phyloP scores from a whole-genome alignment of 169 alveolate species.

The Plasmodium malariae region DNA sequence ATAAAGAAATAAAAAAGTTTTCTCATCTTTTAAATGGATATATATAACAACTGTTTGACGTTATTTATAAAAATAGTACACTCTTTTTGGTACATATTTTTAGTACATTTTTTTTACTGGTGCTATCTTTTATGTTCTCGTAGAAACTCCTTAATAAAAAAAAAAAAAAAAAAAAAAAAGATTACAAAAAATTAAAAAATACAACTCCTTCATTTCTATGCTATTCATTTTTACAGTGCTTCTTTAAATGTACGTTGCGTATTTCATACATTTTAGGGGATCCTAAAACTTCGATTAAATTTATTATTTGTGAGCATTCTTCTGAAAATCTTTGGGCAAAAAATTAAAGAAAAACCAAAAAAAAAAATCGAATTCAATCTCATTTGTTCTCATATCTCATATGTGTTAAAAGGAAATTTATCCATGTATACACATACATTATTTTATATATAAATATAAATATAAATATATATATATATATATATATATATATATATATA shows the following conservation, averaged over 20 bases:
- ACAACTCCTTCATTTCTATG: too few species aligned
- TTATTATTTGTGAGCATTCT: conserved; percentile 76
- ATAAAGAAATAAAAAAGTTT: conserved; percentile 1
- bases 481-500: too few species aligned
- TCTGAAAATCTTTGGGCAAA: conserved; percentile 46
- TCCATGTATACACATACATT: too few species aligned
- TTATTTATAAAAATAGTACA: too few species aligned
- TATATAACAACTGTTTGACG: background rate
- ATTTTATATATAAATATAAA: too few species aligned
- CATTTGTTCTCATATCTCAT: too few species aligned
- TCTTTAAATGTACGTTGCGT: too few species aligned
- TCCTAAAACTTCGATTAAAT: conserved; percentile 72
- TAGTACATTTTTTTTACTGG: conserved; percentile 59
- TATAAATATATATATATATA: too few species aligned
- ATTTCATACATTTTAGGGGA: conserved; percentile 56
- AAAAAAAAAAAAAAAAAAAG: background rate
- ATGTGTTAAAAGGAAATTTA: background rate
- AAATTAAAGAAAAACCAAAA: background rate
- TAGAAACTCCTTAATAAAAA: conserved; percentile 56
- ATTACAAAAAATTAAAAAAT: too few species aligned
- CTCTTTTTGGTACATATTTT: background rate
- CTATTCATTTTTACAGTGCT: too few species aligned
- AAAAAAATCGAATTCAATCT: background rate
- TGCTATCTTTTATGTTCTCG: conserved; percentile 48
- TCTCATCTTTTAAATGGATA: background rate